Conservation (phyloP, 2,329 filamentous ascomycete species). For the Akanthomyces uredinophilus region DNA sequence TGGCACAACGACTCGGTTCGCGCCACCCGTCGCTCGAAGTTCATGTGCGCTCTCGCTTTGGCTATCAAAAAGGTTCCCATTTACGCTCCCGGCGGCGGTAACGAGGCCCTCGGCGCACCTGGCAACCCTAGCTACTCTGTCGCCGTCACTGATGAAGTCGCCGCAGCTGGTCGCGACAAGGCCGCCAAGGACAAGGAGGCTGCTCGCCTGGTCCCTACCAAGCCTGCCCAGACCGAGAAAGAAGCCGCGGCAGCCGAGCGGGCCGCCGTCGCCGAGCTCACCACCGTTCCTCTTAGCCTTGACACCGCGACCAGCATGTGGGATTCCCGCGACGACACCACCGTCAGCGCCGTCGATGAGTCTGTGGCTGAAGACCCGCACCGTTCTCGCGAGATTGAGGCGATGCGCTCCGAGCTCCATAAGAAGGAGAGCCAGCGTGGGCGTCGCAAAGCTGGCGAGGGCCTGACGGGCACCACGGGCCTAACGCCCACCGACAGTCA, state of each 20-base stretch:
- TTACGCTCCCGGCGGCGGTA: constrained; percentile 70
- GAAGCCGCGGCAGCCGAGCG: constrained; percentile 34
- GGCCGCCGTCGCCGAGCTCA: constrained; percentile 42
- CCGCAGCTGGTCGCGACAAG: constrained; percentile 56
- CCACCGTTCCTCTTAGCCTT: constrained; percentile 29
- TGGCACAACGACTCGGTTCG: constrained; percentile 85
- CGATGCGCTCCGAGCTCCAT: constrained; percentile 31
- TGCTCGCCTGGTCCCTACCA: constrained; percentile 56
- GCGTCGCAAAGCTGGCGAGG: constrained; percentile 45
- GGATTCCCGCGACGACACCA: constrained; percentile 25
- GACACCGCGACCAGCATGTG: constrained; percentile 19
- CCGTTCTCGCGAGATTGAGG: constrained; percentile 35
- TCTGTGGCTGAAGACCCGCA: constrained; percentile 23
- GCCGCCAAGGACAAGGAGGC: constrained; percentile 53
- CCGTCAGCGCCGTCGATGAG: constrained; percentile 21
- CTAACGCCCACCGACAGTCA: constrained; percentile 26
- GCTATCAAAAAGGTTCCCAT: constrained; percentile 86
- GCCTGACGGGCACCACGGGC: constrained; percentile 29
- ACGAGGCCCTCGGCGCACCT: constrained; percentile 55
- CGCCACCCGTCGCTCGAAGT: constrained; percentile 79
- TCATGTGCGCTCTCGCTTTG: constrained; percentile 87
- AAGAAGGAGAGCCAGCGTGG: constrained; percentile 44
- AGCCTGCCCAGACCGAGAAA: constrained; percentile 24
- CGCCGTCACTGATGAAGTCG: constrained; percentile 63
- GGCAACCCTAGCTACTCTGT: constrained; percentile 80